These are phyloP conservation scores for Fusarium sp. DNA, from an alignment of 2,329 filamentous ascomycete species.

Conservation along the genomic window DNA sequence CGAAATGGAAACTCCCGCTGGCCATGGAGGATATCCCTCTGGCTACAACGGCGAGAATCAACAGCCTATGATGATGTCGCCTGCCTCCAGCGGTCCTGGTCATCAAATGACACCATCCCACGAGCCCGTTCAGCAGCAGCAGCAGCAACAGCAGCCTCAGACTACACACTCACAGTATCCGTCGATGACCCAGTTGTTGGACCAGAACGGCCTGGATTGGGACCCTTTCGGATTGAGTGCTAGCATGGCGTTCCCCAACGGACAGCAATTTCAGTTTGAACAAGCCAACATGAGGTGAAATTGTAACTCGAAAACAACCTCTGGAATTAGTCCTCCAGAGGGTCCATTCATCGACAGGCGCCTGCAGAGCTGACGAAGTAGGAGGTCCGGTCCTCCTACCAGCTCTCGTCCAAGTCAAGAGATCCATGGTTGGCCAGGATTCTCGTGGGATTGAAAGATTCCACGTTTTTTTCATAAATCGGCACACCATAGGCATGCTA, in stretches of 20 bases:
- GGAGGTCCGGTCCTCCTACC: constrained; percentile 9
- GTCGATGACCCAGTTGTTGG: constrained; percentile 71
- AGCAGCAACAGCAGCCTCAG: constrained; percentile 27
- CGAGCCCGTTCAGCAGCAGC: constrained; percentile 42
- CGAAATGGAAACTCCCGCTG: constrained; percentile 74
- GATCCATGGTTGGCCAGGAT: constrained; percentile 15
- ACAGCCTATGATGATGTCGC: constrained; percentile 58
- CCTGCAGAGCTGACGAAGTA: constrained; percentile 23
- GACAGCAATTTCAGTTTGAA: constrained; percentile 82
- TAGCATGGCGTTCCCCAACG: constrained; percentile 89
- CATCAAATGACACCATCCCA: constrained; percentile 54
- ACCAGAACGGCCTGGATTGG: constrained; percentile 84
- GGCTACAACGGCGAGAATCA: constrained; percentile 62
- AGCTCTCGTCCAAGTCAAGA: constrained; percentile 27
- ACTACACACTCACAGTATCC: constrained; percentile 63
- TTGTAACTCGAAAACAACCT: constrained; percentile 7
- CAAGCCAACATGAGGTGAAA: constrained; percentile 65
- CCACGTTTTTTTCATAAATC: neutral
- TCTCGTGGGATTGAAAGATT: constrained; percentile 14
- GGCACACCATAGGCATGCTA: constrained; percentile 16
- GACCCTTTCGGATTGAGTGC: constrained; percentile 94
- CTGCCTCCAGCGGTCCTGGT: constrained; percentile 54
- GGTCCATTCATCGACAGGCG: constrained; percentile 25
- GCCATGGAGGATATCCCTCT: constrained; percentile 73
- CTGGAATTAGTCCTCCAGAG: constrained; percentile 20